A percentile compares a stretch with the other conserved stretches of the same genome.
phyloP scores from a whole-genome alignment of 2,329 filamentous ascomycete genomes.

The Malbranchea zuffiana region DNA sequence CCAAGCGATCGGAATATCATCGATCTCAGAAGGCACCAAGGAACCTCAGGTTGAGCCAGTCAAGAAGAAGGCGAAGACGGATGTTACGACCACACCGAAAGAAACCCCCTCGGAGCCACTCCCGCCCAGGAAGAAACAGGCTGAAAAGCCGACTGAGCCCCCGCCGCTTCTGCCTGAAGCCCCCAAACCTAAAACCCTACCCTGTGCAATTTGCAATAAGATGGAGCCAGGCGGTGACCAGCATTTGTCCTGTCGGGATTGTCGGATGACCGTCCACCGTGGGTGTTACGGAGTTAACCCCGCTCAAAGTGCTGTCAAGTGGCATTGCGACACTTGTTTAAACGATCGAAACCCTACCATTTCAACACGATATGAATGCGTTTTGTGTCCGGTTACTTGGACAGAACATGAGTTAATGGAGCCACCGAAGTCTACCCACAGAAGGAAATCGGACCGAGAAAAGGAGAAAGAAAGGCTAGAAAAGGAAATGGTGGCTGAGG shows the following conservation, averaged over 20 bases:
- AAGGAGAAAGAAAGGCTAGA: constrained; percentile 79
- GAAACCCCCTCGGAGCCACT: constrained; percentile 35
- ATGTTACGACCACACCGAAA: constrained; percentile 39
- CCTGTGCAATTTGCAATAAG: constrained; percentile 74
- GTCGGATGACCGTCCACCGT: constrained; percentile 81
- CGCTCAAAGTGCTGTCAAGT: constrained; percentile 59
- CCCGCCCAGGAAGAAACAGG: constrained; percentile 52
- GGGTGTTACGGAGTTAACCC: constrained; percentile 84
- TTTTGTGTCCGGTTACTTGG: constrained; percentile 73
- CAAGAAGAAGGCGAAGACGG: constrained; percentile 51
- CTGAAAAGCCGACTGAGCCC: constrained; percentile 46
- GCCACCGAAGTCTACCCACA: constrained; percentile 62
- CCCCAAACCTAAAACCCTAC: constrained; percentile 65
- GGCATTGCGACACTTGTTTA: constrained; percentile 89
- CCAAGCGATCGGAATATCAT: constrained; percentile 32
- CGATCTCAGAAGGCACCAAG: constrained; percentile 24
- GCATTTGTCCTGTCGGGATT: constrained; percentile 71
- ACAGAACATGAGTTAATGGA: constrained; percentile 79
- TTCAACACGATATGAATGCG: constrained; percentile 90
- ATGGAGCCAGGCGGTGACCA: constrained; percentile 61
- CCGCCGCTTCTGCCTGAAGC: constrained; percentile 61
- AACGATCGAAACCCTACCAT: constrained; percentile 89
- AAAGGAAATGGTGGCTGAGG: constrained; percentile 68
- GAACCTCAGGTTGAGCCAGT: constrained; percentile 38
- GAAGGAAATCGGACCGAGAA: constrained; percentile 89